Evolutionary conservation across 2,329 filamentous ascomycete species (phyloP).

Genomic region (Aspergillus candidus): DNA sequence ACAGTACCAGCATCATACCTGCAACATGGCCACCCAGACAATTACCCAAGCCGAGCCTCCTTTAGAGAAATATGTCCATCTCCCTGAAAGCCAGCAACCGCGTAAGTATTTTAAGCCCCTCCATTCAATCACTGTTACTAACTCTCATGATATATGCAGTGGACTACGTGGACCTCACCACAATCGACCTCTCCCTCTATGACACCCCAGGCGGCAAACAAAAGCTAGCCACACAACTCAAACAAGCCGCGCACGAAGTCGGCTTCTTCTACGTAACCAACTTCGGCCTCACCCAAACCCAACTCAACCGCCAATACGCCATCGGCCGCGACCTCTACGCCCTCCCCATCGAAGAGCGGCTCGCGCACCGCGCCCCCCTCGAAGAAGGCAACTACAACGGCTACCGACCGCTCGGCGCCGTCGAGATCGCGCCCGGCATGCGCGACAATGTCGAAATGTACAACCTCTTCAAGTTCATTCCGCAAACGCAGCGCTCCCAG

Average conservation of each 20-base stretch:
- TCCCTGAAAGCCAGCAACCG: too few relatives aligned
- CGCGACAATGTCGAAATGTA: conserved; percentile 55
- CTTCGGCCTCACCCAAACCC: conserved; percentile 51
- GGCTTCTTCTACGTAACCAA: conserved; percentile 59
- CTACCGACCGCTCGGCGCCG: conserved; percentile 42
- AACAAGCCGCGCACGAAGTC: conserved; percentile 46
- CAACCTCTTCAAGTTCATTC: conserved; percentile 54
- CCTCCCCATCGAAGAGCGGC: conserved; percentile 51
- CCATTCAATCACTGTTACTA: neutral
- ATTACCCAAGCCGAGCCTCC: too few relatives aligned
- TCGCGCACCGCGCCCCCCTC: conserved; percentile 47
- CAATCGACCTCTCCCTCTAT: conserved; percentile 51
- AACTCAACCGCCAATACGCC: conserved; percentile 55
- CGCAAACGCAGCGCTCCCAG: conserved; percentile 39
- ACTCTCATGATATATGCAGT: conserved; percentile 7
- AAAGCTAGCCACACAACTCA: conserved; percentile 48
- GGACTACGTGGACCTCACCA: conserved; percentile 44
- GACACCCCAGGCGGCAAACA: conserved; percentile 50
- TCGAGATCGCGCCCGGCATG: conserved; percentile 27
- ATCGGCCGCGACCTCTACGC: conserved; percentile 53
- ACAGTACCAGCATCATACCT: too few relatives aligned
- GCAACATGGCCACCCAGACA: too few relatives aligned
- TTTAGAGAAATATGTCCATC: too few relatives aligned
- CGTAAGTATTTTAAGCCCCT: too few relatives aligned
- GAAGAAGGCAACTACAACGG: conserved; percentile 53